Percentiles rank a stretch among this genome's conserved stretches.
Conservation (phyloP, 139 green algal genomes). For the Axilococcus clingmanii region DNA sequence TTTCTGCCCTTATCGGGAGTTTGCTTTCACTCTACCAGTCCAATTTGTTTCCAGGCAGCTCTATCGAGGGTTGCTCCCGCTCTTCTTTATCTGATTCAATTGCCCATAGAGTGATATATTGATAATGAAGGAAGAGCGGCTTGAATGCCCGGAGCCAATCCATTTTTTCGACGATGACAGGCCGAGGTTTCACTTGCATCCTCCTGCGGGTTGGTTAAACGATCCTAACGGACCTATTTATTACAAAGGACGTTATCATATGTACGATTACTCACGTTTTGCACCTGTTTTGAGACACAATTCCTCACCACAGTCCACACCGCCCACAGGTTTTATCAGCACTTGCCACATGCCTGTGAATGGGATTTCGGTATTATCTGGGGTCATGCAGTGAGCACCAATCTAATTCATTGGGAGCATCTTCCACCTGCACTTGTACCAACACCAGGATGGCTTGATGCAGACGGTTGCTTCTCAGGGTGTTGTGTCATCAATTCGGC, state of each 20-base stretch:
- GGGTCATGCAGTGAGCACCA: conserved; percentile 62
- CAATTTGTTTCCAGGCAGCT: conserved; percentile 3
- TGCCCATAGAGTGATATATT: no score
- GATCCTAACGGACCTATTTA: conserved; percentile 58
- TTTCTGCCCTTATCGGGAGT: no score
- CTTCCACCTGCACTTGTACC: conserved; percentile 61
- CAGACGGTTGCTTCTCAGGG: conserved; percentile 77
- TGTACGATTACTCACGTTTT: conserved; percentile 22
- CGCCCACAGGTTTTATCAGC: conserved; percentile 77
- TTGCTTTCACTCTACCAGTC: no score
- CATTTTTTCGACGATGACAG: conserved; percentile 24
- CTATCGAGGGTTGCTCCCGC: background rate
- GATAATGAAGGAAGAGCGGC: no score
- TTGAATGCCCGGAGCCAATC: no score
- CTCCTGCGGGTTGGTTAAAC: conserved; percentile 48
- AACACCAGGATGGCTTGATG: conserved; percentile 49
- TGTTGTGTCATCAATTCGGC: conserved; percentile 42
- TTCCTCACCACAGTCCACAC: background rate
- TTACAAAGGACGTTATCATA: conserved; percentile 43
- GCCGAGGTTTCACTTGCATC: conserved; percentile 46
- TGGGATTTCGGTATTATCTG: conserved; percentile 77
- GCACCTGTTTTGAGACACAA: background rate
- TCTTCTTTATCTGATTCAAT: no score
- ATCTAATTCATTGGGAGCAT: conserved; percentile 64
- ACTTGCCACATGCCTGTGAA: conserved; percentile 49